A percentile compares a stretch with the other conserved stretches of the same genome.
These are phyloP conservation scores for Zasmidium angulare DNA, from an alignment of 2,329 filamentous ascomycete species.

Conservation along the genomic window DNA sequence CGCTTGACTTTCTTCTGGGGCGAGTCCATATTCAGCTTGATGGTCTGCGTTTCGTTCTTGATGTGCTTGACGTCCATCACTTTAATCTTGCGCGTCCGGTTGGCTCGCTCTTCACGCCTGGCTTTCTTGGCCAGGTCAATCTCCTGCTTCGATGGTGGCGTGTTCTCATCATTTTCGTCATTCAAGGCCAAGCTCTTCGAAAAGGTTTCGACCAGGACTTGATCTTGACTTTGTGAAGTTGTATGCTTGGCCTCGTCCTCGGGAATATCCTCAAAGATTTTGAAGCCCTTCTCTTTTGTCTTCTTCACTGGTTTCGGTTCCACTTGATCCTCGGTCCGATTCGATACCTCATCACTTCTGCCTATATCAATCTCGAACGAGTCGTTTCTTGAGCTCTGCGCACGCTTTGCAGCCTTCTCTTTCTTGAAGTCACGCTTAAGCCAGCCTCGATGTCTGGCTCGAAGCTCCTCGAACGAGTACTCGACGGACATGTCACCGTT, in stretches of 20 bases:
- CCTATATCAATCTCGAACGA: conserved; percentile 23
- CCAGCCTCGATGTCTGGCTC: conserved; percentile 74
- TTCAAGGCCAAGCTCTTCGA: conserved; percentile 35
- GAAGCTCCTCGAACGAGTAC: conserved; percentile 87
- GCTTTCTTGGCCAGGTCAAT: conserved; percentile 48
- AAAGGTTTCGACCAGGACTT: conserved; percentile 27
- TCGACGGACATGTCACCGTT: conserved; percentile 68
- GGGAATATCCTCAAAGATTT: conserved; percentile 35
- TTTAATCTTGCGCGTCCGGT: conserved; percentile 63
- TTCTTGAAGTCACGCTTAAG: conserved; percentile 53
- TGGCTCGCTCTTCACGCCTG: conserved; percentile 50
- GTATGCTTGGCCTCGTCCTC: conserved; percentile 6
- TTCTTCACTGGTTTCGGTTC: conserved; percentile 16
- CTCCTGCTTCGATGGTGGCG: conserved; percentile 37
- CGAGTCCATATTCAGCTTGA: conserved; percentile 91
- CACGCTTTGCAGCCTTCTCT: conserved; percentile 27
- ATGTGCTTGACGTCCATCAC: conserved; percentile 72
- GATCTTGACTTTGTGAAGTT: conserved; percentile 14
- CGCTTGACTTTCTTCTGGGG: conserved; percentile 84
- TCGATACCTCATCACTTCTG: conserved; percentile 6
- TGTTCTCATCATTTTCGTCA: conserved; percentile 51
- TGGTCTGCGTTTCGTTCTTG: conserved; percentile 81
- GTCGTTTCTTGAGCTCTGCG: conserved; percentile 14
- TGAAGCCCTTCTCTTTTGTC: conserved; percentile 33
- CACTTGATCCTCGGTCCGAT: neutral